Percentiles rank a stretch among this genome's conserved stretches.
Evolutionary conservation across 495 filamentous ascomycete genomes (phyloP).

Genomic region (Sabuloglossum arenarium): DNA sequence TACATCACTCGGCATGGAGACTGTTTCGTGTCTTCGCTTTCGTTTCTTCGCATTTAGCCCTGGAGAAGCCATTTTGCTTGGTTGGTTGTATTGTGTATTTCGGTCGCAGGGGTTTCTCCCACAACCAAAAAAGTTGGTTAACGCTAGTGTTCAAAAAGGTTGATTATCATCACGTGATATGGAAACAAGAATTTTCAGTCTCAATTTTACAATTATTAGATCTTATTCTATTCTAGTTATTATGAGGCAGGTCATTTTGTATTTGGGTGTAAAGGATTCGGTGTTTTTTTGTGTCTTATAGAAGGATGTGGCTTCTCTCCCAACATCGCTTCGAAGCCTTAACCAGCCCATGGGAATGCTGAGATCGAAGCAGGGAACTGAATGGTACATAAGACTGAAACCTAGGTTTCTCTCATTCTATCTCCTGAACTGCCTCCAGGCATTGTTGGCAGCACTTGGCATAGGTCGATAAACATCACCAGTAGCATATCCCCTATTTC

Average conservation of each 20-base stretch:
- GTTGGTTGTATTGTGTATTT: background rate
- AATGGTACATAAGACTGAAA: background rate
- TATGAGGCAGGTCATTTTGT: too few relatives aligned
- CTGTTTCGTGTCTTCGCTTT: constrained; percentile 15
- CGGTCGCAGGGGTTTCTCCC: background rate
- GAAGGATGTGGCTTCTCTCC: background rate
- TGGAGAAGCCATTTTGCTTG: constrained; percentile 9
- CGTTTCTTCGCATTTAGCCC: constrained; percentile 15
- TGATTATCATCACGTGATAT: background rate
- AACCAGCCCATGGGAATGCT: too few relatives aligned
- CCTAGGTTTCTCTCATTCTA: background rate
- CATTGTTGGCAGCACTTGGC: background rate
- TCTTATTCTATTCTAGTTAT: too few relatives aligned
- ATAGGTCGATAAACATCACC: background rate
- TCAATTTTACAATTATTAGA: too few relatives aligned
- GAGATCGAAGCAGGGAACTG: background rate
- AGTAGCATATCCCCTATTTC: background rate
- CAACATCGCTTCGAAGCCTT: background rate
- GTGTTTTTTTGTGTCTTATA: too few relatives aligned
- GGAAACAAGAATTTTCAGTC: too few relatives aligned
- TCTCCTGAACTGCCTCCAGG: background rate
- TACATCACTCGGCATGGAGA: background rate
- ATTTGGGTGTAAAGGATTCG: too few relatives aligned
- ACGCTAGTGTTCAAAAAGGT: background rate
- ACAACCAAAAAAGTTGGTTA: background rate